Conservation (phyloP, 495 filamentous ascomycete genomes). For the Penicillium pancosmium region DNA sequence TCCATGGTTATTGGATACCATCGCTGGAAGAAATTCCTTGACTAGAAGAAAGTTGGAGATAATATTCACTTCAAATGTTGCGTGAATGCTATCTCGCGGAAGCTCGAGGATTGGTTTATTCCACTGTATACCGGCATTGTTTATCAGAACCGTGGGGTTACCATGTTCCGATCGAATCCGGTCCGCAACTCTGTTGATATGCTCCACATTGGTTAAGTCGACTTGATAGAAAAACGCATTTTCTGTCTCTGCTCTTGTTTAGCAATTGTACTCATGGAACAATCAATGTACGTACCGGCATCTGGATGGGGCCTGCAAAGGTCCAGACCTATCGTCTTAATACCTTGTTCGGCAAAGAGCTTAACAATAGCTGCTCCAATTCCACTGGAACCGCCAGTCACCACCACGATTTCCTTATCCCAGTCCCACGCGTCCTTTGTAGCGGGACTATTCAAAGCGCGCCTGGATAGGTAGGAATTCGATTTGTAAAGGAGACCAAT, state of each 20-base stretch:
- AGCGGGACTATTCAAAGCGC: conserved; percentile 2
- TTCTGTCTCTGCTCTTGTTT: neutral
- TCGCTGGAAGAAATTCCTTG: conserved; percentile 55
- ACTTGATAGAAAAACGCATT: conserved; percentile 51
- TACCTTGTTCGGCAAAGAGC: conserved; percentile 53
- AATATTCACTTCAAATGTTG: conserved; percentile 51
- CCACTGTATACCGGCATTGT: conserved; percentile 67
- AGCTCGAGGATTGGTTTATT: conserved; percentile 57
- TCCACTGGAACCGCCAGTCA: conserved; percentile 66
- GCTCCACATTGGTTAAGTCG: conserved; percentile 56
- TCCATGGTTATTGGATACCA: conserved; percentile 54
- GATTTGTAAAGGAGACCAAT: neutral
- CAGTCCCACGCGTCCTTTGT: conserved; percentile 7
- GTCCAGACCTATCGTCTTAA: conserved; percentile 65
- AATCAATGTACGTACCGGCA: neutral
- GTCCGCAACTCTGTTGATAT: conserved; percentile 43
- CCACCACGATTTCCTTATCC: conserved; percentile 57
- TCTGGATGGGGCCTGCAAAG: conserved; percentile 48
- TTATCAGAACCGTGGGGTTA: conserved; percentile 64
- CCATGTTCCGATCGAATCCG: conserved; percentile 54
- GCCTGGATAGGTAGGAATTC: conserved; percentile 8
- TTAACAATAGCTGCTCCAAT: conserved; percentile 63
- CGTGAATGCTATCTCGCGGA: conserved; percentile 52
- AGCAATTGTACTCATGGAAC: neutral
- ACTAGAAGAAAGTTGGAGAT: conserved; percentile 48